Conservation (phyloP, 2,329 filamentous ascomycete species). For the Fusarium xylarioides region DNA sequence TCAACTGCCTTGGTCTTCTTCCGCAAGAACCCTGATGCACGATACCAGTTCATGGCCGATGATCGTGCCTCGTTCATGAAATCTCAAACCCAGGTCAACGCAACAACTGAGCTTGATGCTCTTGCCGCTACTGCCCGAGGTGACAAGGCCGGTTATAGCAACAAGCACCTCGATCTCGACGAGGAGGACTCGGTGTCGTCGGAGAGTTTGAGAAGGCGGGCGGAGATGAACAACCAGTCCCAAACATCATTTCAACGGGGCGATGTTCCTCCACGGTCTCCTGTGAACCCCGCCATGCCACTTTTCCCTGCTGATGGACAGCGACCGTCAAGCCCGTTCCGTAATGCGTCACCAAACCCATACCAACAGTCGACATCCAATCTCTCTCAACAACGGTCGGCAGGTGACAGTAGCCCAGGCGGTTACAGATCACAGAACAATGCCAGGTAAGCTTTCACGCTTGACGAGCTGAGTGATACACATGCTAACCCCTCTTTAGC, state of each 20-base stretch:
- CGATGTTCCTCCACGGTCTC: conserved; percentile 48
- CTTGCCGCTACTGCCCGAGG: conserved; percentile 88
- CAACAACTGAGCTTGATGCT: conserved; percentile 87
- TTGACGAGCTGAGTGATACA: background rate
- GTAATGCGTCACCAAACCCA: conserved; percentile 48
- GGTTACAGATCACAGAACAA: conserved; percentile 51
- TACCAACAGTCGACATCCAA: conserved; percentile 46
- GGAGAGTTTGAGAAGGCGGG: conserved; percentile 50
- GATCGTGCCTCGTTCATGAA: conserved; percentile 98
- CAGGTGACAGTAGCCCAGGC: conserved; percentile 48
- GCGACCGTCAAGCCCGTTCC: conserved; percentile 49
- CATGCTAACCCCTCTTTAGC: conserved; percentile 42
- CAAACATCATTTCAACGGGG: conserved; percentile 46
- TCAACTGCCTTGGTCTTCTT: conserved; percentile 75
- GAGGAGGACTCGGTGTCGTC: conserved; percentile 54
- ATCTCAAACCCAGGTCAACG: conserved; percentile 81
- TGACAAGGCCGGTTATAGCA: conserved; percentile 71
- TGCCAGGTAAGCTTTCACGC: conserved; percentile 46
- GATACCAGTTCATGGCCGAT: conserved; percentile 96
- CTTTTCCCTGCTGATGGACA: conserved; percentile 52
- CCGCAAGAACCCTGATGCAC: conserved; percentile 92
- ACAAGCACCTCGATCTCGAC: conserved; percentile 55
- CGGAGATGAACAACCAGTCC: conserved; percentile 45
- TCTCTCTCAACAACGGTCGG: conserved; percentile 46
- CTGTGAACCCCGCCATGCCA: conserved; percentile 55